Conservation (phyloP, 2,329 filamentous ascomycete genomes). For the Tolypocladium nubicola region DNA sequence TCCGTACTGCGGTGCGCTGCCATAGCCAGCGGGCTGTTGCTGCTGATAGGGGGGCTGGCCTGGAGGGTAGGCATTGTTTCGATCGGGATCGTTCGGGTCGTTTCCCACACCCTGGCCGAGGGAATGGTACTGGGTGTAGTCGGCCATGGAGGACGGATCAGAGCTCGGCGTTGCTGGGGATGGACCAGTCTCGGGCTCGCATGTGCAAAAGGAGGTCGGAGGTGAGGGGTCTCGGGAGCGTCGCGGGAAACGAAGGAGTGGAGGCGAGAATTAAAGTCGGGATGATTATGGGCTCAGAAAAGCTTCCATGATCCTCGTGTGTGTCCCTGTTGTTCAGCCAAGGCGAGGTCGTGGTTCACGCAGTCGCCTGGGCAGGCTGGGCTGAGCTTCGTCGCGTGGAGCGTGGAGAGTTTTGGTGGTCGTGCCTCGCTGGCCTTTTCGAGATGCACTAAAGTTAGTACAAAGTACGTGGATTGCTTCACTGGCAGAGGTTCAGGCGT, state of each 20-base stretch:
- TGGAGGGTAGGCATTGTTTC: conserved; percentile 36
- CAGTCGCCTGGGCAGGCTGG: background rate
- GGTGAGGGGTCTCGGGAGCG: background rate
- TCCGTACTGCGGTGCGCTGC: conserved; percentile 9
- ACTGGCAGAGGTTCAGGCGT: background rate
- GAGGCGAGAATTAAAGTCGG: background rate
- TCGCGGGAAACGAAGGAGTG: background rate
- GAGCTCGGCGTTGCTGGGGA: background rate
- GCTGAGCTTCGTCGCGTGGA: background rate
- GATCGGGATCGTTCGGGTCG: conserved; percentile 44
- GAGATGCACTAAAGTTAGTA: background rate
- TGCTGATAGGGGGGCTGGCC: conserved; percentile 47
- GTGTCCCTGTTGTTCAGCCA: conserved; percentile 1
- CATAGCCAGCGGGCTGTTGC: conserved; percentile 14
- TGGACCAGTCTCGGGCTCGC: background rate
- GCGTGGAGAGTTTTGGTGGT: background rate
- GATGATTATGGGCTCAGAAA: conserved; percentile 3
- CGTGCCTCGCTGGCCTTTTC: conserved; percentile 5
- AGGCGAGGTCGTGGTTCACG: background rate
- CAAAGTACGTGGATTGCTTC: background rate
- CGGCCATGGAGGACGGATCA: conserved; percentile 32
- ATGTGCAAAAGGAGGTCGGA: background rate
- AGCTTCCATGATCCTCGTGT: conserved; percentile 8
- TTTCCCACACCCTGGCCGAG: conserved; percentile 44
- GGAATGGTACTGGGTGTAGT: conserved; percentile 44